Base-by-base conservation (phyloP, 305 asterid species). In the Ajuga reptans region DNA sequence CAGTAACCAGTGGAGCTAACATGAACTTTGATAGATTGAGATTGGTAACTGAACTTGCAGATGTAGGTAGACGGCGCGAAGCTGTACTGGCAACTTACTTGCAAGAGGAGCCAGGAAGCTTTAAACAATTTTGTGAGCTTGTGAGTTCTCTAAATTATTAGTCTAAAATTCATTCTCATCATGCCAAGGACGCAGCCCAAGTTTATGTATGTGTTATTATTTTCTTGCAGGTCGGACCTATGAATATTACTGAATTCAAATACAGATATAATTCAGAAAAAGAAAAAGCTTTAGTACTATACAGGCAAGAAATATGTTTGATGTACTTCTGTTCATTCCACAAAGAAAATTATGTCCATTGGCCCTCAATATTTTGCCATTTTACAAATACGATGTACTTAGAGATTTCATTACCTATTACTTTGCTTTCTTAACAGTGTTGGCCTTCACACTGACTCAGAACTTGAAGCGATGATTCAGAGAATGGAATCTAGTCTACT, bases 21-120 rank as follows among this genome's bases (percentile, higher is more conserved):
- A 92, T 92, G 98, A 92, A 92, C 80, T 92, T 92, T 73, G 98
- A 92, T 74, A 82, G 98, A 74, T 77, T 92, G 81, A 86, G 98
- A 83, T 75, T 89, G 85, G 97, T 92, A 29, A 92, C 97, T 67
- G 98, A 89, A 80, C 97, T 92, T 77, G 97, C 98, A 42, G 90
- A 90, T 78, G 87, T 92, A 36, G 98, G 98, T 82, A 80, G 98
- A 66, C 85, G 86, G 54, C 80, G 84, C 41, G 98, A 92, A 77
- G 98, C 97, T 61, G 98, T 88, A 43, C 98, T 92, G 77, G 89
- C 97, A 57, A 92, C 97, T 69, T 82, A 73, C 85, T 71, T 92
- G 89, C 82, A 87, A n/a, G 98, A 92, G 83, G 90, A 86, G 64
- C 84, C 76, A 8, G 97, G 98, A 37, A 85, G 90, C 84, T 88